A percentile compares a stretch with the other conserved stretches of the same genome.
These are phyloP conservation scores for Cercospora sp. DNA, from an alignment of 2,329 filamentous ascomycete genomes.

Conservation along the genomic window DNA sequence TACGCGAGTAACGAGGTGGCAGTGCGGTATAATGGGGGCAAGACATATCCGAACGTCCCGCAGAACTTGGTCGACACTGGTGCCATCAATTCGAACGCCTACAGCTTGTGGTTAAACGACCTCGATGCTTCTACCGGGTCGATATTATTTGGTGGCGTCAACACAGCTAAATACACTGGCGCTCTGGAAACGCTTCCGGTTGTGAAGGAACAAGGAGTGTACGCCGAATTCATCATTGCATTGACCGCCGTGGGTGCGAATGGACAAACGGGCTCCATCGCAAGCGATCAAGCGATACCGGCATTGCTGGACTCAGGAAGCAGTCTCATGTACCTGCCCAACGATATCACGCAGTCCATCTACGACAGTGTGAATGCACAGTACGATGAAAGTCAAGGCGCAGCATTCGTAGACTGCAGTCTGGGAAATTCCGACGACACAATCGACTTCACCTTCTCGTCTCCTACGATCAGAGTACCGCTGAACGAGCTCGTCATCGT, in stretches of 20 bases:
- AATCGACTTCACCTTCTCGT: slow-evolving; percentile 60
- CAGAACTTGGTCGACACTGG: slow-evolving; percentile 63
- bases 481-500: slow-evolving; percentile 59
- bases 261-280: slow-evolving; percentile 46
- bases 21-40: slow-evolving; percentile 56
- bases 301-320: slow-evolving; percentile 74
- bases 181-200: slow-evolving; percentile 63
- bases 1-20: slow-evolving; percentile 78
- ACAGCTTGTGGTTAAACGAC: slow-evolving; percentile 66
- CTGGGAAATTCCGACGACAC: slow-evolving; percentile 51
- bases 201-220: slow-evolving; percentile 48
- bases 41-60: slow-evolving; percentile 61
- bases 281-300: slow-evolving; percentile 46
- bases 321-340: slow-evolving; percentile 69
- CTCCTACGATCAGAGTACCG: slow-evolving; percentile 55
- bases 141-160: slow-evolving; percentile 79
- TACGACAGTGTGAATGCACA: slow-evolving; percentile 45
- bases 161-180: slow-evolving; percentile 71
- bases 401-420: slow-evolving; percentile 56
- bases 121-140: slow-evolving; percentile 64
- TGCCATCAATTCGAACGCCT: slow-evolving; percentile 63
- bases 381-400: slow-evolving; percentile 45
- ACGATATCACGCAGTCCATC: slow-evolving; percentile 54
- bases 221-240: slow-evolving; percentile 57
- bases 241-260: slow-evolving; percentile 50